Evolutionary conservation across 2,329 filamentous ascomycete species (phyloP).

Genomic region (Cladosporium sp.): DNA sequence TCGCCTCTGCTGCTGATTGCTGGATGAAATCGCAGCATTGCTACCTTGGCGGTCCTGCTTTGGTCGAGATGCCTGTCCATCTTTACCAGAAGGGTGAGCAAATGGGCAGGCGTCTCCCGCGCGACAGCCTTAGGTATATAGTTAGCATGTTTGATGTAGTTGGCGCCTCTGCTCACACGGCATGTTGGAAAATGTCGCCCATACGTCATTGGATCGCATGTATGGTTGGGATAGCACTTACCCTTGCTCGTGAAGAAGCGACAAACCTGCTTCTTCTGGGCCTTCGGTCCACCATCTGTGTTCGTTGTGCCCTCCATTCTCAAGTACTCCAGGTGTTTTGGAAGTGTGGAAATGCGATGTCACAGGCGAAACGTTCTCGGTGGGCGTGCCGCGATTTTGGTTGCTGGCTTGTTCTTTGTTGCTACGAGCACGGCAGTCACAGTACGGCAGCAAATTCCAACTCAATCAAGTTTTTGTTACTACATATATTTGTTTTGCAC

Average conservation of each 20-base stretch:
- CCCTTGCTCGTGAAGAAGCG: slow-evolving; percentile 41
- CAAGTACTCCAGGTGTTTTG: too few relatives aligned
- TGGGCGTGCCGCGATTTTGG: background rate
- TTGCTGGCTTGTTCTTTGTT: background rate
- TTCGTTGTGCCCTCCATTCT: background rate
- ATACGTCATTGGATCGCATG: background rate
- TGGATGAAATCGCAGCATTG: slow-evolving; percentile 21
- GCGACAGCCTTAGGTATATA: slow-evolving; percentile 47
- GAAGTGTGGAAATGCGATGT: too few relatives aligned
- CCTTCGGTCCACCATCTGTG: slow-evolving; percentile 3
- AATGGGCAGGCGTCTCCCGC: slow-evolving; percentile 53
- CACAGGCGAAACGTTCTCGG: background rate
- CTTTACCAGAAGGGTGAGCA: background rate
- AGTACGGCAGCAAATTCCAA: background rate
- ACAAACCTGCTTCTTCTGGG: slow-evolving; percentile 34
- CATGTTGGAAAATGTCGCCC: background rate
- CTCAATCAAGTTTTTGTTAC: background rate
- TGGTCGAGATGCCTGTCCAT: background rate
- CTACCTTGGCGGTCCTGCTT: slow-evolving; percentile 11
- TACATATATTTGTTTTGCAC: background rate
- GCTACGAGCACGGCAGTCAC: background rate
- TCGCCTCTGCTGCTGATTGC: slow-evolving; percentile 22
- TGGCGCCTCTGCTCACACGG: background rate
- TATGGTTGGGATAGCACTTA: background rate
- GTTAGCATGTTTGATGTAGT: background rate